Conservation (phyloP, 768 basidiomycete species). For the Kwoniella heveanensis region DNA sequence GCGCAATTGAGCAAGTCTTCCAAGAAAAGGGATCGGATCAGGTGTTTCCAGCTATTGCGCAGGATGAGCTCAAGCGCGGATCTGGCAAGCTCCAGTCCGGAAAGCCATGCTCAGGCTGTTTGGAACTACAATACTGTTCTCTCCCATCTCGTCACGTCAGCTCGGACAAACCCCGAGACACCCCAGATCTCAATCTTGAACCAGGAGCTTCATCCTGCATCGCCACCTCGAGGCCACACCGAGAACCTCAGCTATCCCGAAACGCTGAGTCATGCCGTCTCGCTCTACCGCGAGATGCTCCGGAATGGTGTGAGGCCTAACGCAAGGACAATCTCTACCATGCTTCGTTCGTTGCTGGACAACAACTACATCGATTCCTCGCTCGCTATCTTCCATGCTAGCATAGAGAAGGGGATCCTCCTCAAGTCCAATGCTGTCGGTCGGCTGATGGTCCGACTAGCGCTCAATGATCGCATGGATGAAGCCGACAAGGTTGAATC, state of each 20-base stretch:
- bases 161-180: not conserved
- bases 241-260: not conserved
- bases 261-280: conserved; percentile 21
- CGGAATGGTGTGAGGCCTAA: conserved; percentile 17
- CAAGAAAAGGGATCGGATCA: conserved; percentile 8
- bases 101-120: not conserved
- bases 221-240: not conserved
- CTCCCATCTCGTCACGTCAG: conserved; percentile 2
- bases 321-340: conserved; percentile 13
- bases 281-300: conserved; percentile 37
- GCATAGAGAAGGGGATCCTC: not conserved
- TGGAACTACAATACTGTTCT: conserved; percentile 20
- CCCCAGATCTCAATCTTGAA: not conserved
- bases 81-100: not conserved
- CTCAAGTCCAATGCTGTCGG: conserved; percentile 37
- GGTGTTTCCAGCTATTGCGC: conserved; percentile 17
- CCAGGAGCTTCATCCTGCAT: not conserved
- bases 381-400: conserved; percentile 13
- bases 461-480: conserved; percentile 6
- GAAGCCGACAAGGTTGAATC: conserved; percentile 30
- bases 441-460: conserved; percentile 31
- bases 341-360: conserved; percentile 29
- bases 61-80: not conserved
- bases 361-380: conserved; percentile 23
- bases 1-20: conserved; percentile 7